Evolutionary conservation across 306 rosid genomes (phyloP), one percentile per base, ranked within the genome.

Genomic region (Quercus suber): DNA sequence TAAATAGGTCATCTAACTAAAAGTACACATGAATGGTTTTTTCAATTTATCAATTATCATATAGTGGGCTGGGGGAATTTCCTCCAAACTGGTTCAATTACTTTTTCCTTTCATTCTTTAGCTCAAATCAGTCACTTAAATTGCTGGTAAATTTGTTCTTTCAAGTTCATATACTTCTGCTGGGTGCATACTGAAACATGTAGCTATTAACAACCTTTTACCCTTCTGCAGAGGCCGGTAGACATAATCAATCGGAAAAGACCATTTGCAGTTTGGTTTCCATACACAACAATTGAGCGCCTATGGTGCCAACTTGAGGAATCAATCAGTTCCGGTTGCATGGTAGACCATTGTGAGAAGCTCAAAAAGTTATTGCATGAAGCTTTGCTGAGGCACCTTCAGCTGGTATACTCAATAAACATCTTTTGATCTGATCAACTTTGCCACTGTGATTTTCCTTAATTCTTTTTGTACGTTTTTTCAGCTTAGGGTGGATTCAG

Each of bases 251-350:
- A 78, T 67, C 81, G 98, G 79, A 95, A 95, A 89, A 92, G 74
- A 76, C 91, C 96, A 65, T 88, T 87, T 80, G 97, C 94, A 31
- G 90, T 83, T 80, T 95, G 96, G 94, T 92, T 95, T 79, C 97
- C 99, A 2, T 95, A 90, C 89, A 91, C 93, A 64, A 85, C 92
- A 43, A 81, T 95, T 69, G 94, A 92, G 84, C 92, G 82, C 55
- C 88, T 95, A 21, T 88, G 92, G 63, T 80, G 80, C 89, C 88
- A 81, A 79, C 91, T 95, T 2, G 99, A 95, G 77, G 99, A 92
- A 78, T 78, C 79, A 73, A 88, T 88, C 69, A 64, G 78, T 14
- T 81, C 61, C 53, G 99, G 98, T 64, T 90, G 86, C 92, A 92
- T 90, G 98, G 96, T 86, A 76, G 97, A 92, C 75, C 94, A 90